Evolutionary conservation across 169 alveolate species (phyloP).

Genomic region (Babesia bigemina): DNA sequence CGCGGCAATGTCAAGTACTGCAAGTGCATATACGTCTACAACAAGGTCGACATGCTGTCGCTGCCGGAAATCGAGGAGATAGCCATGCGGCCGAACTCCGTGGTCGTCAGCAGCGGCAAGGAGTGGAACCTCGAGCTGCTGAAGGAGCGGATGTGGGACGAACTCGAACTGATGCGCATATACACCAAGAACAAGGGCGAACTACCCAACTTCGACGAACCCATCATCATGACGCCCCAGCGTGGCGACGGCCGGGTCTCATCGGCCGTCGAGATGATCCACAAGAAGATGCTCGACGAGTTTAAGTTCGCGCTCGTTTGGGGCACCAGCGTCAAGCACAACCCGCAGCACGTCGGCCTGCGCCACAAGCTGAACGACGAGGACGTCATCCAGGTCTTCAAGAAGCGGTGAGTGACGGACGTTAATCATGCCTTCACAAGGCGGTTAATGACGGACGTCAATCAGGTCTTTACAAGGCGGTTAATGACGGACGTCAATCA

Average conservation of each 20-base stretch:
- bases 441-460: too few species aligned
- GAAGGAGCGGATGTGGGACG: slow-evolving; percentile 70
- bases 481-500: too few species aligned
- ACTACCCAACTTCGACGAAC: slow-evolving; percentile 93
- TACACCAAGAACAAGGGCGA: slow-evolving; percentile 97
- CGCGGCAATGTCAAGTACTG: slow-evolving; percentile 92
- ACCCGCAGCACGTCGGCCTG: slow-evolving; percentile 93
- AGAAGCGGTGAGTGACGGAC: slow-evolving; percentile 63
- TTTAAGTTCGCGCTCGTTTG: slow-evolving; percentile 95
- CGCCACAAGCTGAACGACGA: slow-evolving; percentile 81
- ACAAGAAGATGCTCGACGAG: slow-evolving; percentile 80
- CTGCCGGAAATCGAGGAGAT: slow-evolving; percentile 56
- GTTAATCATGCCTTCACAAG: too few species aligned
- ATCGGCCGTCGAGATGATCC: slow-evolving; percentile 72
- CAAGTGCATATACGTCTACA: slow-evolving; percentile 90
- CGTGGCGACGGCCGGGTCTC: slow-evolving; percentile 71
- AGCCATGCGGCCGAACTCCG: slow-evolving; percentile 89
- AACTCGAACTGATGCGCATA: slow-evolving; percentile 73
- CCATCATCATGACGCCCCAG: slow-evolving; percentile 87
- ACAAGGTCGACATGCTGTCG: slow-evolving; percentile 89
- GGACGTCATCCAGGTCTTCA: slow-evolving; percentile 81
- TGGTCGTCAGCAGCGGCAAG: slow-evolving; percentile 85
- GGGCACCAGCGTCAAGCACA: slow-evolving; percentile 96
- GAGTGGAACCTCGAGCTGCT: slow-evolving; percentile 72
- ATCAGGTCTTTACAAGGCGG: too few species aligned